Evolutionary conservation across 2,329 filamentous ascomycete genomes (phyloP).

Genomic region (Ceratocystis harringtonii): DNA sequence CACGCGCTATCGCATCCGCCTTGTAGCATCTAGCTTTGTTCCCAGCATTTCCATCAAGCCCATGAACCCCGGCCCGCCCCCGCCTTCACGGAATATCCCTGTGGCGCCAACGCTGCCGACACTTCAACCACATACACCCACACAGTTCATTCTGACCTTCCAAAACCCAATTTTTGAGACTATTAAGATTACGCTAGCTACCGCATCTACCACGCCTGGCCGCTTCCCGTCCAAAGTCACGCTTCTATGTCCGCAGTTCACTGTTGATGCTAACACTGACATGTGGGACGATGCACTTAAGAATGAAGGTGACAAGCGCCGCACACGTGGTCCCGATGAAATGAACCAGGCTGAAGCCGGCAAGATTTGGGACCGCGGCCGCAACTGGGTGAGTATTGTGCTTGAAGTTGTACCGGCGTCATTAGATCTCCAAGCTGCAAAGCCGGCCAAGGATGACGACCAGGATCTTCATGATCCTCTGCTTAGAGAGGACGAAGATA

Average conservation of each 20-base stretch:
- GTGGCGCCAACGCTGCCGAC: conserved; percentile 27
- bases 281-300: conserved; percentile 77
- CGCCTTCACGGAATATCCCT: conserved; percentile 11
- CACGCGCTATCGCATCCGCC: conserved; percentile 80
- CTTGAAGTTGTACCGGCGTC: conserved; percentile 68
- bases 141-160: conserved; percentile 78
- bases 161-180: conserved; percentile 89
- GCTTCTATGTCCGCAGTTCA: conserved; percentile 84
- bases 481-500: conserved; percentile 43
- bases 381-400: conserved; percentile 91
- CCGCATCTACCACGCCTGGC: conserved; percentile 64
- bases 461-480: conserved; percentile 32
- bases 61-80: conserved; percentile 26
- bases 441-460: conserved; percentile 22
- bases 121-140: conserved; percentile 37
- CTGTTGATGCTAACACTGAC: conserved; percentile 81
- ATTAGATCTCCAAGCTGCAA: conserved; percentile 29
- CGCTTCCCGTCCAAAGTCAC: conserved; percentile 68
- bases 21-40: conserved; percentile 78
- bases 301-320: conserved; percentile 27
- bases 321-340: conserved; percentile 24
- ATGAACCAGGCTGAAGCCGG: conserved; percentile 52
- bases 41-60: conserved; percentile 64
- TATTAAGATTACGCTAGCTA: conserved; percentile 75
- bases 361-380: conserved; percentile 87